Evolutionary conservation across 345 rosid genomes (phyloP).

Genomic region (Alliaria petiolata): DNA sequence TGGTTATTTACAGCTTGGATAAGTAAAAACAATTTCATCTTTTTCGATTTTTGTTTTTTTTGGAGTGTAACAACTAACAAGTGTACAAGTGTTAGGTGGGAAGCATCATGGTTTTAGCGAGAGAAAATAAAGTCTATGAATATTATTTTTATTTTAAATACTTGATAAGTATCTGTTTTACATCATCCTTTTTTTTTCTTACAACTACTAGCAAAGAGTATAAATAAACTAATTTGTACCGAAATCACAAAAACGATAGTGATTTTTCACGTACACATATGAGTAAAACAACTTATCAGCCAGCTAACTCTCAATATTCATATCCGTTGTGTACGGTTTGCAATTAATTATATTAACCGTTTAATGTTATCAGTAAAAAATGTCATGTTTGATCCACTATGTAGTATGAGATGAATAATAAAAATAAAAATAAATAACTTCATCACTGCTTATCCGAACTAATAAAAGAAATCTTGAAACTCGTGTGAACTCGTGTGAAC

Average conservation of each 20-base stretch:
- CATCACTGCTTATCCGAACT: conserved; percentile 2
- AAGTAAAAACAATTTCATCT: not conserved
- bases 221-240: too few species aligned
- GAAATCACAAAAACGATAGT: not conserved
- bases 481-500: conserved; percentile 31
- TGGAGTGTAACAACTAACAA: conserved; percentile 24
- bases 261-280: not conserved
- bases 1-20: conserved; percentile 27
- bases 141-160: not conserved
- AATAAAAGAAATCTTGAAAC: conserved; percentile 15
- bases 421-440: not conserved
- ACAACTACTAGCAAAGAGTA: too few species aligned
- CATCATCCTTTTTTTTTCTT: too few species aligned
- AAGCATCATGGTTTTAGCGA: conserved; percentile 19
- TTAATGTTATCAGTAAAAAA: not conserved
- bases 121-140: not conserved
- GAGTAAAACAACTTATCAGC: not conserved
- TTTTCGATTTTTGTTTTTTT: not conserved
- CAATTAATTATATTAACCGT: conserved; percentile 7
- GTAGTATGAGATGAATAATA: not conserved
- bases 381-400: conserved; percentile 18
- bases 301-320: not conserved
- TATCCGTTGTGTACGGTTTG: not conserved
- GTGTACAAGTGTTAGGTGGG: conserved; percentile 34
- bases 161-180: too few species aligned